A percentile compares a stretch with the other conserved stretches of the same genome.
Conservation (phyloP, 495 filamentous ascomycete genomes). For the Aspergillus homomorphus region DNA sequence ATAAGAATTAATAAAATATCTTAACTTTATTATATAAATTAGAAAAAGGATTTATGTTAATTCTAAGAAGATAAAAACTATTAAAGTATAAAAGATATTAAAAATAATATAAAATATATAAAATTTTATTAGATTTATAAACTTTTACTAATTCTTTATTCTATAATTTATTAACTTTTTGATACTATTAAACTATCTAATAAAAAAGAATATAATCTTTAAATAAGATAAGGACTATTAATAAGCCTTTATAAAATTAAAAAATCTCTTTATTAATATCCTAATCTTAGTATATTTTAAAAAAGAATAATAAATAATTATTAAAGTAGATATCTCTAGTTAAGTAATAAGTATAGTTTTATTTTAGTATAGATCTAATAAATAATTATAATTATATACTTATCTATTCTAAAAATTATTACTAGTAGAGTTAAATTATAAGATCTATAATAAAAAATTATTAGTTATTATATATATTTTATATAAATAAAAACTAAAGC, state of each 20-base stretch:
- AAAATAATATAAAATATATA: neutral
- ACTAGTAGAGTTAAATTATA: slow-evolving; percentile 2
- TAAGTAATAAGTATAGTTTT: slow-evolving; percentile 4
- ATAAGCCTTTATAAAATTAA: neutral
- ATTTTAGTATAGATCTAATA: neutral
- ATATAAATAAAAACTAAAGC: neutral
- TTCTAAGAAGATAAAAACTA: neutral
- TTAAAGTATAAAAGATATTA: neutral
- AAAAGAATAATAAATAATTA: slow-evolving; percentile 4
- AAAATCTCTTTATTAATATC: neutral
- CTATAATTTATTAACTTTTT: neutral
- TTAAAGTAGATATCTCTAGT: neutral
- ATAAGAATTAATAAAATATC: neutral
- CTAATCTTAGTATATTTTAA: neutral
- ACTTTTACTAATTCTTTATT: neutral
- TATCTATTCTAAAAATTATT: slow-evolving; percentile 1
- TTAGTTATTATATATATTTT: slow-evolving; percentile 3
- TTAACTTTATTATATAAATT: slow-evolving; percentile 7
- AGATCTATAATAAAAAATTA: slow-evolving; percentile 1
- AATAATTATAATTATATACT: slow-evolving; percentile 2
- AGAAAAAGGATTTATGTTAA: neutral
- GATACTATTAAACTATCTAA: neutral
- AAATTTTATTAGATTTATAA: slow-evolving; percentile 3
- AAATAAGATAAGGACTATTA: neutral
- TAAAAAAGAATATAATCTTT: neutral